These are phyloP conservation scores for Talaromyces sp. DNA, from an alignment of 2,329 filamentous ascomycete genomes.

Conservation along the genomic window DNA sequence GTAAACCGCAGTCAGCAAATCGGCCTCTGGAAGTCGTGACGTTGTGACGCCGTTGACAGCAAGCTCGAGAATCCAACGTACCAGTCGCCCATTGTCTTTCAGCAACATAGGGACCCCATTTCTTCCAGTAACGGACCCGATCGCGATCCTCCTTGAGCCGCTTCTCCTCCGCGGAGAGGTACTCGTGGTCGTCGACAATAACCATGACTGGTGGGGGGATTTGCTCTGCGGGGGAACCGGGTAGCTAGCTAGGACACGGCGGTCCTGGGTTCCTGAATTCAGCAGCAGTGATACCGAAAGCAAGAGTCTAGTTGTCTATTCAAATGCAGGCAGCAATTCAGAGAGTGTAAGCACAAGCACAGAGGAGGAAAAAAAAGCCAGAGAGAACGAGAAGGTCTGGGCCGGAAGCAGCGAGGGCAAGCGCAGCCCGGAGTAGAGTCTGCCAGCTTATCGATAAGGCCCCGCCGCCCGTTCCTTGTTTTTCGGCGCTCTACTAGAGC, in stretches of 20 bases:
- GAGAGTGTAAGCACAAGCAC: background rate
- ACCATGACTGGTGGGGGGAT: constrained; percentile 57
- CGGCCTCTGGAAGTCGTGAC: background rate
- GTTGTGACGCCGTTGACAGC: background rate
- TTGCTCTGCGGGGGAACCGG: background rate
- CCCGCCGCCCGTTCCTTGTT: background rate
- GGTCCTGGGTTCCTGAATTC: background rate
- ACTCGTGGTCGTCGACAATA: constrained; percentile 79
- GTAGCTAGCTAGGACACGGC: background rate
- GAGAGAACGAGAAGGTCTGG: background rate
- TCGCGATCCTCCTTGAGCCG: constrained; percentile 80
- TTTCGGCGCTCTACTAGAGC: background rate
- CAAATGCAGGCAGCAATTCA: background rate
- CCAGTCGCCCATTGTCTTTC: constrained; percentile 95
- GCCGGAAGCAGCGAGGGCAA: background rate
- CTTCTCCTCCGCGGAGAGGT: constrained; percentile 83
- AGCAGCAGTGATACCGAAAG: background rate
- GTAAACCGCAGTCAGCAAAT: background rate
- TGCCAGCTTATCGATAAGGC: background rate
- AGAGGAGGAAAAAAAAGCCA: background rate
- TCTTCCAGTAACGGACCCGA: constrained; percentile 91
- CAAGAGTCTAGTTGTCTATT: background rate
- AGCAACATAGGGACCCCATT: constrained; percentile 90
- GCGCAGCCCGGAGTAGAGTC: background rate
- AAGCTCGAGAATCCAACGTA: constrained; percentile 35